A percentile compares a stretch with the other conserved stretches of the same genome.
Evolutionary conservation across 2,329 filamentous ascomycete genomes (phyloP).

Genomic region (Bipolaris victoriae): DNA sequence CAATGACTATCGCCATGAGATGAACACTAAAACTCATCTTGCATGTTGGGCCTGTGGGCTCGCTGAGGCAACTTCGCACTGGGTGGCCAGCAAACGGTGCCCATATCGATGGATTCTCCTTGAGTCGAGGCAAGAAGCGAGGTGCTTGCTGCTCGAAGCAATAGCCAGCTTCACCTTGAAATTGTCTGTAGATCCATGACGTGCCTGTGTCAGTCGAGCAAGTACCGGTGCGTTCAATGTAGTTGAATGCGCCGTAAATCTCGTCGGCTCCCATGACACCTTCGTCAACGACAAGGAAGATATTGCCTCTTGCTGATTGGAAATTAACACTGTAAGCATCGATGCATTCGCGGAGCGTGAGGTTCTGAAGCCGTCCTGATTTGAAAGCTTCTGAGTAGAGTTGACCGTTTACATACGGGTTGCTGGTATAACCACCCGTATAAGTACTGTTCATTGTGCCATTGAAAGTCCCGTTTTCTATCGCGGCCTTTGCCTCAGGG

Average conservation of each 20-base stretch:
- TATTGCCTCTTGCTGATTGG: constrained; percentile 17
- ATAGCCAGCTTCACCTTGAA: background rate
- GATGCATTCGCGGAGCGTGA: constrained; percentile 20
- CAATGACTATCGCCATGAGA: constrained; percentile 24
- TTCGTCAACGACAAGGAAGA: constrained; percentile 21
- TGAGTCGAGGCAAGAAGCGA: background rate
- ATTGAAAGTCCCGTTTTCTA: constrained; percentile 12
- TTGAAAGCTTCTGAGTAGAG: constrained; percentile 2
- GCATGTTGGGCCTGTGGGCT: constrained; percentile 22
- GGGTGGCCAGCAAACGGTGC: constrained; percentile 1
- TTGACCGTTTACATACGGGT: background rate
- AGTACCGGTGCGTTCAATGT: too few species aligned
- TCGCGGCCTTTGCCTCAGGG: constrained; percentile 12
- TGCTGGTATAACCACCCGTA: too few species aligned
- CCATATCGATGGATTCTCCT: constrained; percentile 21
- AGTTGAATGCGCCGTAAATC: background rate
- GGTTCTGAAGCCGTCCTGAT: constrained; percentile 4
- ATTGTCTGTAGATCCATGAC: background rate
- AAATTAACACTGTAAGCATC: constrained; percentile 22
- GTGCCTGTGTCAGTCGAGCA: background rate
- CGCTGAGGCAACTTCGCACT: constrained; percentile 30
- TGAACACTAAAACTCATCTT: constrained; percentile 23
- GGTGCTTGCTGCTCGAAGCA: background rate
- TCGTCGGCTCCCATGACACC: background rate
- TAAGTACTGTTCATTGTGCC: background rate